Conservation (phyloP, 768 basidiomycete genomes). For the Trametes coccinea region DNA sequence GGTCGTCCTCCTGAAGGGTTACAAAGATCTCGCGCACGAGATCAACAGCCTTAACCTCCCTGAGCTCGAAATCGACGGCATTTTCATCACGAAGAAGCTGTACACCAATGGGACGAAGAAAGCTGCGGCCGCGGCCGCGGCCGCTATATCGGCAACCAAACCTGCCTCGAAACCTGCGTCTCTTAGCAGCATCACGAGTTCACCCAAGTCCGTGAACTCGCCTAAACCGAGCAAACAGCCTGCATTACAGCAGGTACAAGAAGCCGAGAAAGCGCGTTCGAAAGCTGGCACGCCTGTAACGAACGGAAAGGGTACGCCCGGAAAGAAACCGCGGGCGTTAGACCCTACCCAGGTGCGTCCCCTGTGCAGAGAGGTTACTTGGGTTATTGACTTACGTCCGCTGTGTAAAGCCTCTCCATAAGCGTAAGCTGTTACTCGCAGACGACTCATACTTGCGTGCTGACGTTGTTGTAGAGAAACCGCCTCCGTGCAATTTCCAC, state of each 20-base stretch:
- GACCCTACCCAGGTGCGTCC: conserved; percentile 20
- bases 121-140: conserved; percentile 8
- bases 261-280: conserved; percentile 30
- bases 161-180: neutral
- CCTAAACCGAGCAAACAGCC: conserved; percentile 8
- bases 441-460: neutral
- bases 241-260: conserved; percentile 20
- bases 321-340: conserved; percentile 10
- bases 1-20: conserved; percentile 41
- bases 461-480: conserved; percentile 31
- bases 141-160: neutral
- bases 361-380: neutral
- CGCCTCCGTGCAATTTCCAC: conserved; percentile 41
- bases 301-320: conserved; percentile 1
- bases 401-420: conserved; percentile 31
- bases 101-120: conserved; percentile 21
- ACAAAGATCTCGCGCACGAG: conserved; percentile 38
- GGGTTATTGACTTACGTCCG: neutral
- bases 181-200: neutral
- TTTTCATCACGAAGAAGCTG: conserved; percentile 39
- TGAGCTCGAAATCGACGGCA: conserved; percentile 35
- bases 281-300: conserved; percentile 16
- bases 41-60: conserved; percentile 35
- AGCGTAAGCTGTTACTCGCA: conserved; percentile 27
- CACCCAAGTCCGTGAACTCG: conserved; percentile 9